Conservation (phyloP, 1,284 basidiomycete species). For the Coniophora puteana region DNA sequence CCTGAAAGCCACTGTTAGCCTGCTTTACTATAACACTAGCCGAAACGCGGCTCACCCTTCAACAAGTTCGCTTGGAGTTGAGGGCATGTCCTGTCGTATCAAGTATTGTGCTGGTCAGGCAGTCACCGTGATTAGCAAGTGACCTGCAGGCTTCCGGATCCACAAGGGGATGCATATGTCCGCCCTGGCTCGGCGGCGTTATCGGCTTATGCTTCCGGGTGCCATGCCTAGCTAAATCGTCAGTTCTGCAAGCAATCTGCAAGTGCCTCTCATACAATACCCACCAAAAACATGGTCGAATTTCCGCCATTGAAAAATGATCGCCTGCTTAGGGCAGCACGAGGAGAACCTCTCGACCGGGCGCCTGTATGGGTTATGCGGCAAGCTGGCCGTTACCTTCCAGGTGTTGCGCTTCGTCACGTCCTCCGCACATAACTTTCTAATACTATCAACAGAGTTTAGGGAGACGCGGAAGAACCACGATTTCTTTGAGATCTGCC, state of each 20-base stretch:
- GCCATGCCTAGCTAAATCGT: too few relatives aligned
- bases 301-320: slow-evolving; percentile 89
- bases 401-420: slow-evolving; percentile 57
- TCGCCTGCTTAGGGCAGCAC: slow-evolving; percentile 84
- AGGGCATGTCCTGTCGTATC: slow-evolving; percentile 35
- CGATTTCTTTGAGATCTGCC: slow-evolving; percentile 93
- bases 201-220: too few relatives aligned
- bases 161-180: too few relatives aligned
- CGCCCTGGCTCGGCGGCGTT: too few relatives aligned
- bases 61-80: slow-evolving; percentile 53
- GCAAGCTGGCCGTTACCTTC: slow-evolving; percentile 94
- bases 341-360: slow-evolving; percentile 83
- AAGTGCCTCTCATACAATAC: not conserved
- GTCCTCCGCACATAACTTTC: not conserved
- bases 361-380: slow-evolving; percentile 99
- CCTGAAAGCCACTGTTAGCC: slow-evolving; percentile 30
- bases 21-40: not conserved
- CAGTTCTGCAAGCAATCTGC: too few relatives aligned
- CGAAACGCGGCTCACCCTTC: slow-evolving; percentile 43
- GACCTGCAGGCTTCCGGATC: too few relatives aligned
- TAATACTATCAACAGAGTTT: slow-evolving; percentile 62
- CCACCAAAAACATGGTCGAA: slow-evolving; percentile 24
- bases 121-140: too few relatives aligned
- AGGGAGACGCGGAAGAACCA: slow-evolving; percentile 78
- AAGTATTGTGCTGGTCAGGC: too few relatives aligned